These are phyloP conservation scores for Diaporthe helianthi DNA, from an alignment of 2,329 filamentous ascomycete genomes.

Conservation along the genomic window DNA sequence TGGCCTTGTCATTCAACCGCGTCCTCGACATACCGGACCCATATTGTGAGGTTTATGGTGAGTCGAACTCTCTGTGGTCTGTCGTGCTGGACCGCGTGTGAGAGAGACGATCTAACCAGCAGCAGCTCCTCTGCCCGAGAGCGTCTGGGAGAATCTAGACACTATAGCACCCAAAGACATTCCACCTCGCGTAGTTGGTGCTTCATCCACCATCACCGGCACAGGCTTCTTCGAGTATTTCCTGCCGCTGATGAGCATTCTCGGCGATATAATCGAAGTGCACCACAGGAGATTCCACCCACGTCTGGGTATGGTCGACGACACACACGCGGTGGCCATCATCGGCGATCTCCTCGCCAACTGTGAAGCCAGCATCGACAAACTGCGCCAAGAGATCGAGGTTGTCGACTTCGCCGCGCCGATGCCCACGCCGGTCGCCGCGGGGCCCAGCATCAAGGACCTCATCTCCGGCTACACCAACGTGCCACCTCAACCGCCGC, in stretches of 20 bases:
- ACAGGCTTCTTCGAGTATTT: conserved; percentile 58
- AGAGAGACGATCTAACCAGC: conserved; percentile 14
- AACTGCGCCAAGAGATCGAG: conserved; percentile 40
- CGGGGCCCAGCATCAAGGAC: conserved; percentile 38
- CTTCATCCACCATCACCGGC: conserved; percentile 49
- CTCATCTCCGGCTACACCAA: conserved; percentile 35
- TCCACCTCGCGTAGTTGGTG: conserved; percentile 46
- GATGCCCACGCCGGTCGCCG: conserved; percentile 7
- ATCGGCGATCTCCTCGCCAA: conserved; percentile 47
- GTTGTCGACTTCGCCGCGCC: conserved; percentile 14
- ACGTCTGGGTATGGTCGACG: conserved; percentile 47
- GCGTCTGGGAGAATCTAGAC: conserved; percentile 50
- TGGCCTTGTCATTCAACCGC: conserved; percentile 55
- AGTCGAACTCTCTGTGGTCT: conserved; percentile 8
- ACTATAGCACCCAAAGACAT: conserved; percentile 41
- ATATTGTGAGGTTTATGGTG: conserved; percentile 51
- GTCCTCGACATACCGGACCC: conserved; percentile 53
- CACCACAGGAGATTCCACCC: conserved; percentile 54
- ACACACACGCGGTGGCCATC: conserved; percentile 44
- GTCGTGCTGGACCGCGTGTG: not conserved
- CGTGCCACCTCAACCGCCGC: not conserved
- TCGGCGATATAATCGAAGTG: conserved; percentile 57
- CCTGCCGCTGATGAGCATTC: conserved; percentile 55
- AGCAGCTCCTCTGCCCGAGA: conserved; percentile 49
- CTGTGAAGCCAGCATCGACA: conserved; percentile 49